A percentile compares a stretch with the other conserved stretches of the same genome.
Evolutionary conservation across 768 basidiomycete genomes (phyloP).

Genomic region (Tubosaeta sp.): DNA sequence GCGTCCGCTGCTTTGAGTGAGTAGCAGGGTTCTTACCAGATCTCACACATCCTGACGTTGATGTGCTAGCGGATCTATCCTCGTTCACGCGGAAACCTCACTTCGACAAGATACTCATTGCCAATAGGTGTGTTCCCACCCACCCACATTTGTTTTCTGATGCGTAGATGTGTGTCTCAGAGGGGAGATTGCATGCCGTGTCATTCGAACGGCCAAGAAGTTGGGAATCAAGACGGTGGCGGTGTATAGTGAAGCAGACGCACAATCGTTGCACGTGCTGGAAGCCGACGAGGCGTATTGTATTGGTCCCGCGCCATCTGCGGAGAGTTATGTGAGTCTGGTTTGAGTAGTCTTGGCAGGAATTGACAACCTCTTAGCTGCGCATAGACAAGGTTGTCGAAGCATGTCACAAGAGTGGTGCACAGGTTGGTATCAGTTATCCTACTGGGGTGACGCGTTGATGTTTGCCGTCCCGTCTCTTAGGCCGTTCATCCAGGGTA

Average conservation of each 20-base stretch:
- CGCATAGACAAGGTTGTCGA: slow-evolving; percentile 86
- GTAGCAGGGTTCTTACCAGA: neutral
- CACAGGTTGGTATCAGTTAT: slow-evolving; percentile 54
- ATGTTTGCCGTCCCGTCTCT: neutral
- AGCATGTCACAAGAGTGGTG: slow-evolving; percentile 74
- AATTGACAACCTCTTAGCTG: slow-evolving; percentile 44
- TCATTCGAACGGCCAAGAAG: slow-evolving; percentile 85
- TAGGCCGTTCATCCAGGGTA: slow-evolving; percentile 94
- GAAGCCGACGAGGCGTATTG: slow-evolving; percentile 90
- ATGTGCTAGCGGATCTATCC: neutral
- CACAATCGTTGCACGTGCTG: slow-evolving; percentile 73
- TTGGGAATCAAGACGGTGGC: slow-evolving; percentile 90
- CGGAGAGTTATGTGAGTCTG: slow-evolving; percentile 77
- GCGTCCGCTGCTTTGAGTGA: slow-evolving; percentile 16
- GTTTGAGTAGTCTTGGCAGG: neutral
- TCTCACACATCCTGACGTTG: neutral
- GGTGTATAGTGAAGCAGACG: slow-evolving; percentile 87
- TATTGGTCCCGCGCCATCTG: slow-evolving; percentile 86
- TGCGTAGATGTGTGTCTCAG: slow-evolving; percentile 34
- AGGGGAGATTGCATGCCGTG: slow-evolving; percentile 94
- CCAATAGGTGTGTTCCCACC: slow-evolving; percentile 56
- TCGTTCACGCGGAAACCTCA: slow-evolving; percentile 41
- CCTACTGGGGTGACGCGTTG: neutral
- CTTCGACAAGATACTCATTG: slow-evolving; percentile 89
- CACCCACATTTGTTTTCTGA: neutral